Base-by-base conservation (phyloP, 2,329 filamentous ascomycete genomes). In the Xylaria sp. region DNA sequence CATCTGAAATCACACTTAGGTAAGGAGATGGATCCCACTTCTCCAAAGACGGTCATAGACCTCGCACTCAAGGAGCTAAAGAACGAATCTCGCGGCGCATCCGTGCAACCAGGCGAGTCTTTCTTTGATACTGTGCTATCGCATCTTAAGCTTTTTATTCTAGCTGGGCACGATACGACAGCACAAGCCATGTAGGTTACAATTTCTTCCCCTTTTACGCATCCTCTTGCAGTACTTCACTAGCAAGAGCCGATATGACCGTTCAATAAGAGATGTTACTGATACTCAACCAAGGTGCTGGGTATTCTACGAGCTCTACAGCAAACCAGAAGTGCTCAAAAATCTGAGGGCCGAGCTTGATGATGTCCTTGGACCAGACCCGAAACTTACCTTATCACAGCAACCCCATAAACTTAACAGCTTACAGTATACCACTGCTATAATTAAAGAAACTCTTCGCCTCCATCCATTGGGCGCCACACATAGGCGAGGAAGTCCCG, bases 371-470 rank as follows among this genome's bases (percentile, higher is more conserved):
- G 77, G 75, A 0, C 58, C 61, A 0, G 66, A 73, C 7, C 39
- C 81, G 8, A 72, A 78, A 3, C 72, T 76, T 20, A 72, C 72
- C 0, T 72, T 83, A 15, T 75, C 83, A 3, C 76, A 79, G 13
- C 75, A 83, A 4, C 82, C 84, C 0, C 75, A 80, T 34, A 78
- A 83, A 5, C 77, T 89, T 58, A 85, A 84, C 70, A 77, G 81
- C 7, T 78, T 89, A 4, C 78, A 80, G 0, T 89, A 87, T 71
- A 85, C 85, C 0, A 78, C 78, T 2, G 86, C 84, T n/a, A 81
- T 87, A 5, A 81, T 87, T 65, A 86, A 86, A 66, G 87, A 90
- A 74, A 78, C 82, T 0, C 78, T 89, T 0, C 69, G 73, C n/a
- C 58, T 70, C 2, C 48, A 70, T 36, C 45, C 59, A 1, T 12